Percentiles rank a stretch among this genome's conserved stretches.
Evolutionary conservation across 805 yeast genomes (phyloP).

Genomic region (Metschnikowia lachancei): DNA sequence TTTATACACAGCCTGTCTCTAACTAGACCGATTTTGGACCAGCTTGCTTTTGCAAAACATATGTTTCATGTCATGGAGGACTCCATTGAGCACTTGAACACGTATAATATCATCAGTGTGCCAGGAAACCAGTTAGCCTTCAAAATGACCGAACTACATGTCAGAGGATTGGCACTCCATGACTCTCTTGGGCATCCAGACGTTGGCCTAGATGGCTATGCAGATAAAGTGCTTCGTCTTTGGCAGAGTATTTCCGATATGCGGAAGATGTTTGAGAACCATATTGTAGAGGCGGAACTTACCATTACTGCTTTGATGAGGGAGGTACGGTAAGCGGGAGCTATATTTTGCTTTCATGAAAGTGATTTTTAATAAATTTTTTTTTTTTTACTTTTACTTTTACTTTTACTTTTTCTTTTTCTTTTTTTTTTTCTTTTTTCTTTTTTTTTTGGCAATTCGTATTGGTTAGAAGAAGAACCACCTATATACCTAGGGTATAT

Average conservation of each 20-base stretch:
- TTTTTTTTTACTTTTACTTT: too few relatives aligned
- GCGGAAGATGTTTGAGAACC: constrained; percentile 3
- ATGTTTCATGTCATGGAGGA: constrained; percentile 8
- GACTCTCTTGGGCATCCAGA: constrained; percentile 5
- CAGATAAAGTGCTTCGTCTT: background rate
- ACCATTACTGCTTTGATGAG: background rate
- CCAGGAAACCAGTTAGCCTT: constrained; percentile 1
- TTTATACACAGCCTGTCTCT: too few relatives aligned
- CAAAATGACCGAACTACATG: constrained; percentile 2
- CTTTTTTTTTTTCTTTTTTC: too few relatives aligned
- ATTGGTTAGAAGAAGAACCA: too few relatives aligned
- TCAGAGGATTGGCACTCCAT: constrained; percentile 2
- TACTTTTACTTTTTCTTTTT: too few relatives aligned
- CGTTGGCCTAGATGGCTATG: background rate
- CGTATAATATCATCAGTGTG: too few relatives aligned
- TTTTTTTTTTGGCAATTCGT: too few relatives aligned
- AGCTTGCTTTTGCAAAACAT: constrained; percentile 1
- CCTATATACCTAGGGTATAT: too few relatives aligned
- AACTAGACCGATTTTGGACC: background rate
- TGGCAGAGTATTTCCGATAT: background rate
- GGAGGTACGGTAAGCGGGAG: background rate
- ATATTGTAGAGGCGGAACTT: constrained; percentile 1
- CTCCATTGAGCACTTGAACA: background rate
- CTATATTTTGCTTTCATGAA: too few relatives aligned
- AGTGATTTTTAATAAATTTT: too few relatives aligned